A percentile compares a stretch with the other conserved stretches of the same genome.
phyloP scores from a whole-genome alignment of 768 basidiomycete genomes.

The Termitomyces bulborhizus region DNA sequence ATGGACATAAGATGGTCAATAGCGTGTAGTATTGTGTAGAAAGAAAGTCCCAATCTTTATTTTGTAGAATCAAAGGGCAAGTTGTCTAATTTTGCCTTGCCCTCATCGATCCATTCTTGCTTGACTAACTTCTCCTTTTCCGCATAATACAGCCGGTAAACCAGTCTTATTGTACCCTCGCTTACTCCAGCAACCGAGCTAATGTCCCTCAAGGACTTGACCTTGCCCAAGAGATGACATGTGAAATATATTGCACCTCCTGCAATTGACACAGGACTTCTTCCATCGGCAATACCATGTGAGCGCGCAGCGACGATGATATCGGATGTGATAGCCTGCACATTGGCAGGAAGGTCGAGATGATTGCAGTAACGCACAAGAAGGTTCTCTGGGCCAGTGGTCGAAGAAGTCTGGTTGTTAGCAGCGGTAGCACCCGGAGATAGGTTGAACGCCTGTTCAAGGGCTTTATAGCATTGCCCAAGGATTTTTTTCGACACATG shows the following conservation, averaged over 20 bases:
- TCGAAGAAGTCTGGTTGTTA: conserved; percentile 37
- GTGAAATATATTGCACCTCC: conserved; percentile 95
- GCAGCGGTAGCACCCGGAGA: conserved; percentile 68
- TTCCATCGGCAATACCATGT: conserved; percentile 86
- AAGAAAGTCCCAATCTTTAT: conserved; percentile 17
- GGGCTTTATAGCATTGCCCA: conserved; percentile 88
- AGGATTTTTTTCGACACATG: conserved; percentile 93
- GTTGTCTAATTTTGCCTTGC: conserved; percentile 52
- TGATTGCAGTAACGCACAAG: conserved; percentile 94
- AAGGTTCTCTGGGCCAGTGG: conserved; percentile 75
- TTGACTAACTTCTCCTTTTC: conserved; percentile 78
- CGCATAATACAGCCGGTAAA: conserved; percentile 72
- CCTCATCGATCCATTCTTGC: conserved; percentile 80
- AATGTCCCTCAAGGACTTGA: conserved; percentile 79
- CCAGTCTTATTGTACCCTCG: conserved; percentile 91
- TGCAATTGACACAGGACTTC: conserved; percentile 98
- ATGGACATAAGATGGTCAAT: background rate
- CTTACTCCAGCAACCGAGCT: conserved; percentile 89
- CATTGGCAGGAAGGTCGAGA: conserved; percentile 74
- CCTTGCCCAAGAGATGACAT: conserved; percentile 69
- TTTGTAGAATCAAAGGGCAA: conserved; percentile 35
- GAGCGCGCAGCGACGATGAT: conserved; percentile 77
- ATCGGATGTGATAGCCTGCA: conserved; percentile 79
- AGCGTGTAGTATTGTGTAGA: background rate
- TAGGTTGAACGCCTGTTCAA: conserved; percentile 85